Base-by-base conservation (phyloP, 2,329 filamentous ascomycete species). In the Hymenoscyphus albidus region DNA sequence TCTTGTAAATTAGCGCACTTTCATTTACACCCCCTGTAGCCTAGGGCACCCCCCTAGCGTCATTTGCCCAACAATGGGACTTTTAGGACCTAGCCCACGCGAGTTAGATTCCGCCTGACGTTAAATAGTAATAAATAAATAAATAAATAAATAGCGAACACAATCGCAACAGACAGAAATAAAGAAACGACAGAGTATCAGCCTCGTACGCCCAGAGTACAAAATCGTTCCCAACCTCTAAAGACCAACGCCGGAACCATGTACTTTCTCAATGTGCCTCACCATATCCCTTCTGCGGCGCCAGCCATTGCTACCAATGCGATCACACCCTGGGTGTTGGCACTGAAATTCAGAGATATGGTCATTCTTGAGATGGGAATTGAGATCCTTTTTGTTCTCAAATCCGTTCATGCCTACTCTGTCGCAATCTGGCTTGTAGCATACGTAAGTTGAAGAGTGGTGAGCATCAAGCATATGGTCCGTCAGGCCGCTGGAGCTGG, bases 241-340 rank as follows among this genome's bases (percentile, higher is more conserved):
- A n/a, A 44, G 42, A n/a, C 18, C 16, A n/a, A 44, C 16, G 2
- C 16, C 18, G 13, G 13, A 1, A 54, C 48, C 58, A 22, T 69
- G 67, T 9, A 55, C 31, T 58, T 66, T 67, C 35, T 63, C 59
- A 44, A 68, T 61, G 39, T 70, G 69, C 64, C 67, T 70, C 18
- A 62, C 27, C 67, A 67, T 67, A 27, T 67, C 69, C 6, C 12
- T 38, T 42, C 62, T n/a, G n/a, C 66, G 59, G 18, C 62, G 48
- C 66, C 67, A 70, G 2, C 68, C 69, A 3, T 70, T 70, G 13
- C 44, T 62, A 0, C 67, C 69, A 18, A 69, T 35, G 12, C 68
- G 65, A 55, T 67, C 59, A 39, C 69, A 70, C 12, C 66, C 69
- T 2, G 55, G 59, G 13, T 67, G 57, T 13, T 61, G 18, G 16